Evolutionary conservation across 352 stramenopile species (phyloP).

Genomic region (Globisporangium parvum): DNA sequence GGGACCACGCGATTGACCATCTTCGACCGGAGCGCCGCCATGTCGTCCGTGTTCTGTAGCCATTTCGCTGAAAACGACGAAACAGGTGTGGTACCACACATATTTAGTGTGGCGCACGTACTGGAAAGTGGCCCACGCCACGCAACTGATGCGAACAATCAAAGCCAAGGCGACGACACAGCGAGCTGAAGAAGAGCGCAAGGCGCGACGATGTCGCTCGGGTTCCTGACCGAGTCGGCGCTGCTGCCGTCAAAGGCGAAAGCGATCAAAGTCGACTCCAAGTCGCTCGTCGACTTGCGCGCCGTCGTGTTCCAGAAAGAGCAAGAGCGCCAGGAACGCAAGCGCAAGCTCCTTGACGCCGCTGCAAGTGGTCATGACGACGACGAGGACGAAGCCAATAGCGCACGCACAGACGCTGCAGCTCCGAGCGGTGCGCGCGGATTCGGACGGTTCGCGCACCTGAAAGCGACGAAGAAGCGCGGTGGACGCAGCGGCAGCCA

Average conservation of each 20-base stretch:
- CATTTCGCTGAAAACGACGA: neutral
- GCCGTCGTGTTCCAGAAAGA: constrained; percentile 81
- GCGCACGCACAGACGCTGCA: too few species aligned
- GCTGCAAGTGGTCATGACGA: constrained; percentile 5
- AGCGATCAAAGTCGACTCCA: constrained; percentile 80
- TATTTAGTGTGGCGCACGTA: too few species aligned
- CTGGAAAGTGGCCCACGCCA: too few species aligned
- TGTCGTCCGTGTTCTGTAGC: neutral
- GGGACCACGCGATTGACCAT: too few species aligned
- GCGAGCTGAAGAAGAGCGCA: neutral
- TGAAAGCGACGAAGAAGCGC: constrained; percentile 24
- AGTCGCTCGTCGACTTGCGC: constrained; percentile 81
- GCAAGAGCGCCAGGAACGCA: constrained; percentile 58
- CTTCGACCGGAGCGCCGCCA: too few species aligned
- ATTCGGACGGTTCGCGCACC: constrained; percentile 40
- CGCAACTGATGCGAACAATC: too few species aligned
- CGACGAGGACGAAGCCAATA: constrained; percentile 6
- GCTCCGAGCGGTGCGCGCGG: constrained; percentile 3
- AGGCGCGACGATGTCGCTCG: constrained; percentile 68
- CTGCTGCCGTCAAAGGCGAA: constrained; percentile 89
- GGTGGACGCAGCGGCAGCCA: constrained; percentile 22
- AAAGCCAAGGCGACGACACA: too few species aligned
- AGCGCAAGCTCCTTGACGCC: constrained; percentile 30
- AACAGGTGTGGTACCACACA: too few species aligned
- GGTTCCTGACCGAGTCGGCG: constrained; percentile 90